Evolutionary conservation across 768 basidiomycete species (phyloP), one percentile per base, ranked within the genome.

Genomic region (Mycena rebaudengoi): DNA sequence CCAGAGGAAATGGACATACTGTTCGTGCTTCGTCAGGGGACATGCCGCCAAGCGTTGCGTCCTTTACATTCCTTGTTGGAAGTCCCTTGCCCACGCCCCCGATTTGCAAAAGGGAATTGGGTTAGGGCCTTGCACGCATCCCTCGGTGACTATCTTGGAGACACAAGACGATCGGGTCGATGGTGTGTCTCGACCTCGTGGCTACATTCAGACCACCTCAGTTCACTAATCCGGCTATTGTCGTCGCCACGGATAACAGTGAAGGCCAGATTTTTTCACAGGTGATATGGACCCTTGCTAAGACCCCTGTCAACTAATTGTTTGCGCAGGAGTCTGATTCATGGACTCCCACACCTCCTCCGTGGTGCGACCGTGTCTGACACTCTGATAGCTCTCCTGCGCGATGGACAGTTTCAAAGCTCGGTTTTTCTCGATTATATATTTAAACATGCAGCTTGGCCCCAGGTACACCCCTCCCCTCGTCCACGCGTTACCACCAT

Each of bases 1-100:
- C 53, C 53, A n/a, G 53, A 54, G 25, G 21, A 54, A 18, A 54
- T 54, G 14, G 53, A 54, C 30, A 40, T 41, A 25, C 5, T 54
- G n/a, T 39, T 54, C 6, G 35, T 5, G n/a, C 14, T 43, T 29
- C 53, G 53, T 7, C 12, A 18, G 3, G 53, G 13, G 13, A 54
- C 53, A 40, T 40, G 28, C 12, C 53, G 53, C n/a, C 53, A 4
- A 10, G 49, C 49, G 37, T 21, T 51, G 33, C 49, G 49, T 12
- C 30, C 6, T 23, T 33, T 51, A 13, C 49, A 51, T 23, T 51
- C 49, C 5, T 4, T 51, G 32, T 12, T 51, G 21, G 30, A 51
- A 3, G 49, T 51, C 7, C 49, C 49, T 11, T 29, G 4, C 28
- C 8, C 30, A 11, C 45, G 45, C 8, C 26, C 4, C 18, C 45